Evolutionary conservation across 306 rosid species (phyloP), one percentile per base, ranked within the genome.

Genomic region (Ammopiptanthus mongolicus): DNA sequence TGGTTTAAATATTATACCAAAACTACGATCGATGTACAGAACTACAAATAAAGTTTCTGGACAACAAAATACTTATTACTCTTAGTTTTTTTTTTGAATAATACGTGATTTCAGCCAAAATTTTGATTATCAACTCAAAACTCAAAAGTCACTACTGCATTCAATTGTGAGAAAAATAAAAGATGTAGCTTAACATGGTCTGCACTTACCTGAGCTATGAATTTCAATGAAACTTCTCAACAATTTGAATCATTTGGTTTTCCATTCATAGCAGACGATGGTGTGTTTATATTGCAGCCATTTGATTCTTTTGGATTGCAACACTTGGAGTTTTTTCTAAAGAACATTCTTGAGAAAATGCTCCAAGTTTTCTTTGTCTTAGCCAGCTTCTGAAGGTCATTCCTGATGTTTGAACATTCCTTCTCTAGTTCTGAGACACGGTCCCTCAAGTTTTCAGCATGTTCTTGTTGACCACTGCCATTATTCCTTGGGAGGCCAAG

Each of bases 331-430:
- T 80, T 85, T 80, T 78, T 89, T 70, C 91, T 80, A 55, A 80
- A 86, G 25, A 93, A 77, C 47, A 79, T 75, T 71, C 68, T 88
- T 41, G 93, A 90, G 68, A 91, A 81, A 84, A 89, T 72, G 74
- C 78, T 90, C 98, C 97, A 87, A 81, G 87, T 78, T 86, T 59
- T 90, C 86, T 90, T 90, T 44, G 83, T 69, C 78, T 86, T 93
- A 19, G 57, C 73, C 36, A 93, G 51, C 85, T 86, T 91, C 71
- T 84, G 83, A 31, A 93, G 89, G 80, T 93, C 96, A 44, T 29
- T 86, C 66, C 85, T 90, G 65, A 93, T 86, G 72, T 73, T 73
- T 44, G 92, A 80, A 75, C 98, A 90, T 47, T 93, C 98, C 77
- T 83, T 90, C 79, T 87, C 93, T 44, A 93, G 84, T 86, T 89